Evolutionary conservation across 2,329 filamentous ascomycete genomes (phyloP).

Genomic region (Cercospora canescens): DNA sequence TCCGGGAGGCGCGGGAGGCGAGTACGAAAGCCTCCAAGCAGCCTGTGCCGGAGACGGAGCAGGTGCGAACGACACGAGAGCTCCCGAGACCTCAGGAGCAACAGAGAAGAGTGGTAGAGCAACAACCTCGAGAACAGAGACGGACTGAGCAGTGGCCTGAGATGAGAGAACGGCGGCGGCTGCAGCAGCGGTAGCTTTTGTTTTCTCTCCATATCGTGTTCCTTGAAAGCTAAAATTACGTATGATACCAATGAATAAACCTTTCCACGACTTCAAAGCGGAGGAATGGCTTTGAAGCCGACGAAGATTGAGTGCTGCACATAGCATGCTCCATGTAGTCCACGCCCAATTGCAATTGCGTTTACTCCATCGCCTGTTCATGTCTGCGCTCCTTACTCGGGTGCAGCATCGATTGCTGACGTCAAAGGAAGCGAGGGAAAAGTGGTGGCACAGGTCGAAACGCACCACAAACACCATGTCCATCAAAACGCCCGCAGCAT

Average conservation of each 20-base stretch:
- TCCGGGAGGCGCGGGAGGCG: slow-evolving; percentile 70
- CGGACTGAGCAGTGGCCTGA: background rate
- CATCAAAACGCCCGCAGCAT: background rate
- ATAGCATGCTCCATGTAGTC: too few relatives aligned
- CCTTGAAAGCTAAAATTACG: background rate
- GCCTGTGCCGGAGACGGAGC: slow-evolving; percentile 5
- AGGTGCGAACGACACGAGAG: background rate
- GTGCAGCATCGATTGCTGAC: background rate
- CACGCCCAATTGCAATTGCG: too few relatives aligned
- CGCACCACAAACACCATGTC: background rate
- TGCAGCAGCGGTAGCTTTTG: background rate
- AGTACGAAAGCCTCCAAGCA: background rate
- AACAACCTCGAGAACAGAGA: background rate
- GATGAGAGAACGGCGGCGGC: slow-evolving; percentile 7
- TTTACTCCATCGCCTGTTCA: too few relatives aligned
- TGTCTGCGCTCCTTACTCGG: too few relatives aligned
- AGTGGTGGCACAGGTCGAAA: background rate
- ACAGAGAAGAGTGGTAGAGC: too few relatives aligned
- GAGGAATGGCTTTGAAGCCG: too few relatives aligned
- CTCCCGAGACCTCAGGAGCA: background rate
- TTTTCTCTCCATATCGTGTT: background rate
- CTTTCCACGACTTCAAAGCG: too few relatives aligned
- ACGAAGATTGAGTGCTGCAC: too few relatives aligned
- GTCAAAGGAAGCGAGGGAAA: background rate
- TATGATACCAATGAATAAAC: slow-evolving; percentile 9